phyloP scores from a whole-genome alignment of 2,329 filamentous ascomycete genomes.

The Harringtonia aguacate region DNA sequence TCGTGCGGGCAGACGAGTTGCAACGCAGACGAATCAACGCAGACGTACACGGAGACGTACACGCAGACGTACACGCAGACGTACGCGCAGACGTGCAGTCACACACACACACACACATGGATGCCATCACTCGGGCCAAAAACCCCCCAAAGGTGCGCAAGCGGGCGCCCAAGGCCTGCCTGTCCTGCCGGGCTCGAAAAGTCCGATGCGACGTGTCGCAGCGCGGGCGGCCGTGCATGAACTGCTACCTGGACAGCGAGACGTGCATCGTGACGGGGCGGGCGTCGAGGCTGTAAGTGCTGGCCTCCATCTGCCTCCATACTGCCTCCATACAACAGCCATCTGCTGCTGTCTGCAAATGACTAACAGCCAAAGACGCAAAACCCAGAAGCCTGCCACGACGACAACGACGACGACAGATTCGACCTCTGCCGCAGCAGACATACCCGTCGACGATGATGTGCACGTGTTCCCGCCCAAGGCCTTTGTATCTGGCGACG shows the following conservation, averaged over 20 bases:
- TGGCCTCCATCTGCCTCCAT: not conserved
- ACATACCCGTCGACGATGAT: not conserved
- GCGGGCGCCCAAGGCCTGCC: conserved; percentile 38
- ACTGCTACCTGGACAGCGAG: conserved; percentile 39
- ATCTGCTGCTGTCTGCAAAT: too few species aligned
- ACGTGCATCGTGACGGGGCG: conserved; percentile 18
- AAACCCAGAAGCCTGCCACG: not conserved
- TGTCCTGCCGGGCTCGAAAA: conserved; percentile 39
- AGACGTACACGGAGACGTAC: too few species aligned
- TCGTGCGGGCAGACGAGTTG: too few species aligned
- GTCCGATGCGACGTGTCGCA: conserved; percentile 38
- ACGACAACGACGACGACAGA: not conserved
- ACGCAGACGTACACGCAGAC: too few species aligned
- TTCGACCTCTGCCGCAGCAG: not conserved
- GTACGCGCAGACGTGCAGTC: too few species aligned
- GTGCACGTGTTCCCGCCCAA: not conserved
- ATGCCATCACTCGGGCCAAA: conserved; percentile 25
- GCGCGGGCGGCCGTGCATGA: conserved; percentile 37
- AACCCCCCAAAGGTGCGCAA: conserved; percentile 35
- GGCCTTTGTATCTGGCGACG: not conserved
- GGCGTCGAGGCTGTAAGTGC: conserved; percentile 7
- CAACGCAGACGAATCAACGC: too few species aligned
- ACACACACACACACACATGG: too few species aligned
- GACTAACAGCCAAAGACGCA: not conserved
- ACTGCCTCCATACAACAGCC: not conserved